Percentiles rank a stretch among this genome's conserved stretches.
Conservation (phyloP, 164 flowering plant species). For the Nymphaea colorata region DNA sequence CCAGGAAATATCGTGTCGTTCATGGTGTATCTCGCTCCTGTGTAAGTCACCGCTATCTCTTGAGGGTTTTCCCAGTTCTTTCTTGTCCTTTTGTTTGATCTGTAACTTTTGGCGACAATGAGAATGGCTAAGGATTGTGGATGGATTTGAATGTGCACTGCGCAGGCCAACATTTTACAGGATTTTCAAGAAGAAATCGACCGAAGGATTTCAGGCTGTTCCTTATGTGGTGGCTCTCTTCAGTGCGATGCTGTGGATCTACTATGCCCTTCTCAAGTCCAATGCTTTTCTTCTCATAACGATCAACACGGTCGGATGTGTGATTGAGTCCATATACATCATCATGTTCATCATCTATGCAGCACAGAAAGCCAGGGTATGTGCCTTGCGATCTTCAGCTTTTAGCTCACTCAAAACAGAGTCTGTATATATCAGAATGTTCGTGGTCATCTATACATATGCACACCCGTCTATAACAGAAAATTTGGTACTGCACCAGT, state of each 20-base stretch:
- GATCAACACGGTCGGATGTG: conserved; percentile 32
- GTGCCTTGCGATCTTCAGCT: no score
- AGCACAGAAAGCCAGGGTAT: conserved; percentile 30
- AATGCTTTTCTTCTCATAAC: conserved; percentile 36
- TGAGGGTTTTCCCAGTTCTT: neutral
- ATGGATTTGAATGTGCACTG: neutral
- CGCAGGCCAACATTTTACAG: conserved; percentile 40
- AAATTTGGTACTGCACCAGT: neutral
- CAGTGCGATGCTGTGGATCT: conserved; percentile 38
- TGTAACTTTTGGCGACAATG: neutral
- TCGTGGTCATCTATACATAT: no score
- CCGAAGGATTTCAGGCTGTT: conserved; percentile 38
- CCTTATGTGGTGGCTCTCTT: conserved; percentile 41
- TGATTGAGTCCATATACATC: conserved; percentile 31
- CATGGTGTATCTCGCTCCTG: conserved; percentile 58
- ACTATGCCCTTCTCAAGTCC: conserved; percentile 25
- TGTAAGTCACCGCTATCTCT: conserved; percentile 25
- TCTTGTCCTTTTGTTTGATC: neutral
- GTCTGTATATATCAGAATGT: no score
- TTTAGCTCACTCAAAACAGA: no score
- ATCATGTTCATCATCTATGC: conserved; percentile 27
- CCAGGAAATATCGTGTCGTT: conserved; percentile 56
- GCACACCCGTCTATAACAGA: no score
- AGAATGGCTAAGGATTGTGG: neutral
- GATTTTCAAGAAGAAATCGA: conserved; percentile 37